Percentiles rank a stretch among this genome's conserved stretches.
Conservation (phyloP, 2,329 filamentous ascomycete genomes). For the Penicillium vulpinum region DNA sequence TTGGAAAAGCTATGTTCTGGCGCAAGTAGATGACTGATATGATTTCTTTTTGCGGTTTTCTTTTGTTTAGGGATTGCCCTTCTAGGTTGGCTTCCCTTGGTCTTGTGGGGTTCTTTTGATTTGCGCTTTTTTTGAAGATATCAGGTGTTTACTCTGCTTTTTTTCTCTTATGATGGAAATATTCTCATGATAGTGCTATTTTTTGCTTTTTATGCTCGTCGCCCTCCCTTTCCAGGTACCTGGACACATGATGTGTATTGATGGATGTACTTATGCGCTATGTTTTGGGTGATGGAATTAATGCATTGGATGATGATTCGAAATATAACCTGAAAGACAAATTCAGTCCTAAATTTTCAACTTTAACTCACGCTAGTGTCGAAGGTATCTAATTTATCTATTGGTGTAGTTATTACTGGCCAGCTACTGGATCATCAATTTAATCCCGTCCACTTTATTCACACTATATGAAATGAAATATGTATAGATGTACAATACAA, state of each 20-base stretch:
- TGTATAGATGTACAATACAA: too few relatives aligned
- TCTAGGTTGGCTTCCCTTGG: background rate
- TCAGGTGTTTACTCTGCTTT: slow-evolving; percentile 10
- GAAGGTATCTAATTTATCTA: too few relatives aligned
- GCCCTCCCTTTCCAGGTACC: slow-evolving; percentile 10
- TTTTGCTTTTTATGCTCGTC: slow-evolving; percentile 2
- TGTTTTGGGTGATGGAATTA: background rate
- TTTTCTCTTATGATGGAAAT: slow-evolving; percentile 24
- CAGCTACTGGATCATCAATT: too few relatives aligned
- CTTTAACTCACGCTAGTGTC: too few relatives aligned
- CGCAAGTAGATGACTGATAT: slow-evolving; percentile 30
- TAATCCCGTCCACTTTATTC: too few relatives aligned
- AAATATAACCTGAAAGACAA: too few relatives aligned
- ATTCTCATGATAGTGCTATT: slow-evolving; percentile 19
- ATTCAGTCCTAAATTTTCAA: too few relatives aligned
- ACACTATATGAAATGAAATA: too few relatives aligned
- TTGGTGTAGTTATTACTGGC: too few relatives aligned
- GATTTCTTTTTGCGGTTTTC: background rate
- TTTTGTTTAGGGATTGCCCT: background rate
- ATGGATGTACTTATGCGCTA: slow-evolving; percentile 18
- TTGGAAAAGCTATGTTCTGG: slow-evolving; percentile 44
- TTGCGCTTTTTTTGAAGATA: slow-evolving; percentile 5
- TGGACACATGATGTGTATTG: slow-evolving; percentile 16
- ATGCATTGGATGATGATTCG: background rate
- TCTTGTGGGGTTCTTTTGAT: slow-evolving; percentile 4